Evolutionary conservation across 106 monocot species (phyloP).

Genomic region (Apostasia ramifera): DNA sequence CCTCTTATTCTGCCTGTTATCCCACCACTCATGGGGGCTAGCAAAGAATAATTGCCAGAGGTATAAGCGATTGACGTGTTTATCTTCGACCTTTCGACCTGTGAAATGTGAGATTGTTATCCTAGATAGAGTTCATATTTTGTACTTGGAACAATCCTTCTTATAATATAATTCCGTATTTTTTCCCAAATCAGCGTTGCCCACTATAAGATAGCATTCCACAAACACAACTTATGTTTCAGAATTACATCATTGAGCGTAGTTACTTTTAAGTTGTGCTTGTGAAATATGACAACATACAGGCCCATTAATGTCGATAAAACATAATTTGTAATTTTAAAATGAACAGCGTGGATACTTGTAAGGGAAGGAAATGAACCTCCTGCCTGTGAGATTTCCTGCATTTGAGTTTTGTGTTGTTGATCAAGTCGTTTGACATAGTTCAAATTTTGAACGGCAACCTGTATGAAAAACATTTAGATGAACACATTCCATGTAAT

Average conservation of each 20-base stretch:
- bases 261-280: no score
- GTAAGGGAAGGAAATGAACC: neutral
- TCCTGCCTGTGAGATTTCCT: neutral
- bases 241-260: no score
- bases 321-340: neutral
- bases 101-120: neutral
- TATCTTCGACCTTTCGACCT: conserved; percentile 10
- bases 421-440: conserved; percentile 18
- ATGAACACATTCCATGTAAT: neutral
- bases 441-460: conserved; percentile 37
- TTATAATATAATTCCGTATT: no score
- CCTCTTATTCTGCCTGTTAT: conserved; percentile 40
- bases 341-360: conserved; percentile 3
- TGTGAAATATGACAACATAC: no score
- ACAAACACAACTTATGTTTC: no score
- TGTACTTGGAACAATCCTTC: no score
- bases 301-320: neutral
- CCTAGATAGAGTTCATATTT: no score
- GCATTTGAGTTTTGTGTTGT: conserved; percentile 8
- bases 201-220: no score
- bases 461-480: conserved; percentile 14
- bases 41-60: conserved; percentile 92
- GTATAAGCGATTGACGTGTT: conserved; percentile 20
- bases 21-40: conserved; percentile 81
- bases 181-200: no score